Evolutionary conservation across 148 eudicot genomes (phyloP), one percentile per base, ranked within the genome.

Genomic region (Nepenthes mirabilis): DNA sequence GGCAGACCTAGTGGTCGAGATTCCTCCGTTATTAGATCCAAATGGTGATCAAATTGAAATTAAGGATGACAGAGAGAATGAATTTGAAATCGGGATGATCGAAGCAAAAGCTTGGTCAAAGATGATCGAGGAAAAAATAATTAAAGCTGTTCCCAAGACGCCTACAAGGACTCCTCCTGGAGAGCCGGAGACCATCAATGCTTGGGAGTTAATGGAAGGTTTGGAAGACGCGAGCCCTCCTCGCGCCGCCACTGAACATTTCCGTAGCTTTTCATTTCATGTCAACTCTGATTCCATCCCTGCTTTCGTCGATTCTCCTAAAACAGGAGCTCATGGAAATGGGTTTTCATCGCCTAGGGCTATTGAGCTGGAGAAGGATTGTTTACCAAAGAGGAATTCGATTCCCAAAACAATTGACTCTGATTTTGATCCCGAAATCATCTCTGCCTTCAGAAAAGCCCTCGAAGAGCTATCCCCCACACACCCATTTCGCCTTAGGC

Each of bases 101-200:
- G 84, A 93, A 66, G 95, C 96, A 10, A 88, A 88, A 55, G 80
- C 88, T 2, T 93, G 99, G 99, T 86, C 99, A 6, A 64, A 66
- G 56, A 83, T 86, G 96, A 86, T 93, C 70, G 77, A 86, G 59
- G 80, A 79, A 6, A 93, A 78, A 63, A 82, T 83, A 34, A 77
- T 70, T 0, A 82, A 77, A 68, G 59, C 75, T 36, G 65, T 54
- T 7, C 83, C 90, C 0, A 88, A 56, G 67, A 86, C 98, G 0
- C 96, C 98, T 2, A 71, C 71, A 34, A 57, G 65, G 48, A 79
- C 95, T 1, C 91, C 95, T 33, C 96, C 96, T 0, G 96, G 89
- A 0, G 96, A 86, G 61, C 98, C 95, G 14, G 98, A 93, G 74
- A 82, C 72, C 9, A 93, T 86, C 57, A 64, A 88, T 71, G 82